phyloP scores from a whole-genome alignment of 1,139 yeast species.

The Candida sp. region DNA sequence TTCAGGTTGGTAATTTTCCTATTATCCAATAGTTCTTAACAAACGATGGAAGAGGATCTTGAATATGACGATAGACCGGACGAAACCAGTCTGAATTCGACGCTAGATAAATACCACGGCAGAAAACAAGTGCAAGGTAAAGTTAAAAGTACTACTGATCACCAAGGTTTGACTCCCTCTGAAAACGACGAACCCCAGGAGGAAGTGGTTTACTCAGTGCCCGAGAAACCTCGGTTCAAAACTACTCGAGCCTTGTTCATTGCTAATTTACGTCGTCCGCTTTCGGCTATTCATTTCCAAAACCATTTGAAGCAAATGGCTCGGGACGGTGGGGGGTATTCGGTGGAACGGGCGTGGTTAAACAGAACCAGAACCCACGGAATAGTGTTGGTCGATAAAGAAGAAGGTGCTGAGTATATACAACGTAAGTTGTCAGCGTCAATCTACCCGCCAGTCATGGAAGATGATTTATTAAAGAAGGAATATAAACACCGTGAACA shows the following conservation, averaged over 20 bases:
- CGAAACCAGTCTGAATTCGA: background rate
- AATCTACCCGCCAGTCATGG: slow-evolving; percentile 26
- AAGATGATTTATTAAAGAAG: slow-evolving; percentile 16
- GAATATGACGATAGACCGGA: no score
- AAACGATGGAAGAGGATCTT: no score
- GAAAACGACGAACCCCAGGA: slow-evolving; percentile 19
- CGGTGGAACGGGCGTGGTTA: slow-evolving; percentile 44
- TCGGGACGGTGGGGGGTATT: slow-evolving; percentile 17
- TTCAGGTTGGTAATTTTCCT: no score
- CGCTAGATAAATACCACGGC: background rate
- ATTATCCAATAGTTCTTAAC: no score
- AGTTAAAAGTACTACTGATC: slow-evolving; percentile 15
- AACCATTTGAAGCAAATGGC: slow-evolving; percentile 26
- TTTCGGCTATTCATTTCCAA: slow-evolving; percentile 37
- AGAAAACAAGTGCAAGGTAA: background rate
- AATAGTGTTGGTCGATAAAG: slow-evolving; percentile 34
- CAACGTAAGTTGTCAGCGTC: slow-evolving; percentile 30
- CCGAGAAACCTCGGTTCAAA: slow-evolving; percentile 26
- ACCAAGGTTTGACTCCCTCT: slow-evolving; percentile 21
- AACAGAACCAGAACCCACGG: slow-evolving; percentile 40
- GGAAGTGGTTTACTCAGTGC: slow-evolving; percentile 30
- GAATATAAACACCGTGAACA: slow-evolving; percentile 15
- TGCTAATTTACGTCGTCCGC: slow-evolving; percentile 38
- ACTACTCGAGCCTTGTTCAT: slow-evolving; percentile 41
- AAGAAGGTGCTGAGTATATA: slow-evolving; percentile 35